phyloP scores from a whole-genome alignment of 2,329 filamentous ascomycete genomes.

The Zymoseptoria pseudotritici region DNA sequence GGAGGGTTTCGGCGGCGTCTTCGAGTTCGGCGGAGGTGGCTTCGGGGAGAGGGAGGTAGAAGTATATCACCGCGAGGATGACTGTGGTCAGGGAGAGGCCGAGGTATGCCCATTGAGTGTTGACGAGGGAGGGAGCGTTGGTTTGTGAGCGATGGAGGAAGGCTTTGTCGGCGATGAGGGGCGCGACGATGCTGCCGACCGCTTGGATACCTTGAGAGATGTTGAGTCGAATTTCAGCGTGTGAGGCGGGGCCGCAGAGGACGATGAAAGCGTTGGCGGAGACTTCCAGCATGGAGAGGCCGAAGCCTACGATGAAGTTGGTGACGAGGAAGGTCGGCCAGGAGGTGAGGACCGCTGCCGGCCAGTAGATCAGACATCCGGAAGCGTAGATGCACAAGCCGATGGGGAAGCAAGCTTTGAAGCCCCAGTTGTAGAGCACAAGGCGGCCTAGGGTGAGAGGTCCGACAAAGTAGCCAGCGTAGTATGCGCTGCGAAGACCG shows the following conservation, averaged over 20 bases:
- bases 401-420: slow-evolving; percentile 55
- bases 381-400: slow-evolving; percentile 57
- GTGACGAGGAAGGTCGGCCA: slow-evolving; percentile 54
- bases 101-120: slow-evolving; percentile 59
- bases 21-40: slow-evolving; percentile 55
- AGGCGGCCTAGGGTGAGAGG: slow-evolving; percentile 58
- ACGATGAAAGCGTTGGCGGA: slow-evolving; percentile 56
- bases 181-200: slow-evolving; percentile 52
- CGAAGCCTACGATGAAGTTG: slow-evolving; percentile 56
- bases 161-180: slow-evolving; percentile 52
- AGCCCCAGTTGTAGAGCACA: slow-evolving; percentile 52
- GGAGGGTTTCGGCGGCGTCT: slow-evolving; percentile 45
- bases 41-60: slow-evolving; percentile 56
- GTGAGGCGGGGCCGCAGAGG: slow-evolving; percentile 54
- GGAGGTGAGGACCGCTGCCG: slow-evolving; percentile 54
- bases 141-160: slow-evolving; percentile 42
- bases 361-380: slow-evolving; percentile 57
- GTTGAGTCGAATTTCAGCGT: slow-evolving; percentile 53
- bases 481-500: slow-evolving; percentile 64
- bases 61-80: slow-evolving; percentile 51
- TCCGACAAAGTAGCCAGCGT: slow-evolving; percentile 62
- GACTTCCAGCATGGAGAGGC: slow-evolving; percentile 53
- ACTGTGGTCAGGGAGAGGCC: slow-evolving; percentile 56
- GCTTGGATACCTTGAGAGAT: slow-evolving; percentile 56
- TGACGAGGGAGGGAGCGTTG: slow-evolving; percentile 47